These are phyloP conservation scores for Annulohypoxylon maeteangense DNA, from an alignment of 495 filamentous ascomycete species.

Conservation along the genomic window DNA sequence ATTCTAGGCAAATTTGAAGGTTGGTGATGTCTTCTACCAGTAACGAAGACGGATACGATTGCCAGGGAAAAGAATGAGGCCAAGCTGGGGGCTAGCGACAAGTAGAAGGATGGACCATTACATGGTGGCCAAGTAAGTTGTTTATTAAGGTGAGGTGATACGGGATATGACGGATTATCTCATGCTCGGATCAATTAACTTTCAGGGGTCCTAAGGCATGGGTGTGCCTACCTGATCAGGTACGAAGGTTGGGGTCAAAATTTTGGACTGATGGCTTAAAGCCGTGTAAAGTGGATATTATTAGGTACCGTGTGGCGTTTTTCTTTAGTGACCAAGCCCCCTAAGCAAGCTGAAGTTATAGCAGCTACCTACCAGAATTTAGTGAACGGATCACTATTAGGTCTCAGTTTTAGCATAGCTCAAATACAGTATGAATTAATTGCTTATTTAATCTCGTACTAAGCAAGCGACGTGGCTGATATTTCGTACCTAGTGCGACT, in stretches of 20 bases:
- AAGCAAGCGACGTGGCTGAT: no score
- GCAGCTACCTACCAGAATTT: no score
- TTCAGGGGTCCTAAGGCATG: constrained; percentile 26
- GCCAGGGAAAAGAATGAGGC: background rate
- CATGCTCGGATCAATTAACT: constrained; percentile 22
- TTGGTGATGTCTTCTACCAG: background rate
- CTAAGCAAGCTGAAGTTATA: no score
- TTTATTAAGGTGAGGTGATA: constrained; percentile 41
- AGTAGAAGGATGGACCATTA: constrained; percentile 14
- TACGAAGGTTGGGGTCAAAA: no score
- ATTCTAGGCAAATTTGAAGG: constrained; percentile 3
- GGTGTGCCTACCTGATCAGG: background rate
- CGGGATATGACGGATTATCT: constrained; percentile 29
- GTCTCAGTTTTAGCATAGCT: no score
- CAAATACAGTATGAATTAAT: no score
- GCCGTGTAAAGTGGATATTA: background rate
- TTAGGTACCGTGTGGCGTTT: no score
- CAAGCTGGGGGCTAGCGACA: constrained; percentile 1
- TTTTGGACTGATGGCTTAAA: no score
- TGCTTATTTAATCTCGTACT: no score
- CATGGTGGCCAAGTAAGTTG: constrained; percentile 18
- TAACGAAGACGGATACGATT: background rate
- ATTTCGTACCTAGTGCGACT: no score
- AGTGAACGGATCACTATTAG: no score
- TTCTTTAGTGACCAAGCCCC: no score